These are phyloP conservation scores for Trichoderma sp. DNA, from an alignment of 2,329 filamentous ascomycete species.

Conservation along the genomic window DNA sequence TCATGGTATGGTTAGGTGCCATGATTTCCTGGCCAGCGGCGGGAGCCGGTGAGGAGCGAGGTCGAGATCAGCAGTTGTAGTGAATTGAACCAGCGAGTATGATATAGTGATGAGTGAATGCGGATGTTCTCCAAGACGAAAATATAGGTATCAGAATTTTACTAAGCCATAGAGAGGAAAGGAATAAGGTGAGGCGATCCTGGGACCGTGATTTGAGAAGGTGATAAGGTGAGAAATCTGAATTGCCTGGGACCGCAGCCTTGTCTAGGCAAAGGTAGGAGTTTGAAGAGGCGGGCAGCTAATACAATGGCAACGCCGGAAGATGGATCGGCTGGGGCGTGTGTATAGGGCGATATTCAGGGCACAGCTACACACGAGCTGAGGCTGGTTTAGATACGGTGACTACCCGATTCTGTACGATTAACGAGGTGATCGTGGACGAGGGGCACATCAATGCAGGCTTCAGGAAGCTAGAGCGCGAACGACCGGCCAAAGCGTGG, in stretches of 20 bases:
- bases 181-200: not conserved
- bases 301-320: not conserved
- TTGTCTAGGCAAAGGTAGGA: not conserved
- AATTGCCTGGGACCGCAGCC: not conserved
- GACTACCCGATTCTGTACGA: slow-evolving; percentile 4
- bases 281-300: not conserved
- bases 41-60: not conserved
- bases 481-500: slow-evolving; percentile 7
- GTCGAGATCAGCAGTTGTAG: not conserved
- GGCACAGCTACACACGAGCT: not conserved
- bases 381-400: not conserved
- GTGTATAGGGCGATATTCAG: not conserved
- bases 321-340: not conserved
- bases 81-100: not conserved
- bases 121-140: not conserved
- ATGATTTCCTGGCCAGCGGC: slow-evolving; percentile 22
- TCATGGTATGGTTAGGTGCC: slow-evolving; percentile 24
- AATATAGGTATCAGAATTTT: not conserved
- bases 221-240: not conserved
- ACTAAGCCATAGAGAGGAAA: not conserved
- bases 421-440: slow-evolving; percentile 1
- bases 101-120: not conserved
- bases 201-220: not conserved
- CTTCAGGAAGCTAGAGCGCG: slow-evolving; percentile 6
- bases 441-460: slow-evolving; percentile 13